Conservation (phyloP, 345 rosid species). For the Eucalyptus sp. region DNA sequence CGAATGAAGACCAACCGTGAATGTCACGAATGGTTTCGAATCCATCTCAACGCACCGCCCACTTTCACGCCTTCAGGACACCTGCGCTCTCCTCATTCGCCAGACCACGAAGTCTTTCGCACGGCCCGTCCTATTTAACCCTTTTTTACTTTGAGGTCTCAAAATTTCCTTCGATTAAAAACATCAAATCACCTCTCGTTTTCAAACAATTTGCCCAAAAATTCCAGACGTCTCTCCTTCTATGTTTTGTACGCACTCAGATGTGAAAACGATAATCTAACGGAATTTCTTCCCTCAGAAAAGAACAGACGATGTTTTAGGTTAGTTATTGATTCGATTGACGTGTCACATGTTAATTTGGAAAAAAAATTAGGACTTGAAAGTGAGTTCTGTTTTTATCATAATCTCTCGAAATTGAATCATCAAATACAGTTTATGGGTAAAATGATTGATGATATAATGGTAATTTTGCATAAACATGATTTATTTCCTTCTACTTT, state of each 20-base stretch:
- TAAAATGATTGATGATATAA: not conserved
- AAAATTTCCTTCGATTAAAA: no score
- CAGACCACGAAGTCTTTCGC: not conserved
- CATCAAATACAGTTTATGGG: not conserved
- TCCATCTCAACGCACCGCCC: rapidly evolving
- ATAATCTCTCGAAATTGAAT: not conserved
- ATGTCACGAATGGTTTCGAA: not conserved
- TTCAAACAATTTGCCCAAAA: not conserved
- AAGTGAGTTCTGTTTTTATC: not conserved
- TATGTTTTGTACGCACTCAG: not conserved
- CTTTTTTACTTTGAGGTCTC: not conserved
- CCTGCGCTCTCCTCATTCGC: not conserved
- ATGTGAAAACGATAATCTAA: not conserved
- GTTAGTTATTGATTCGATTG: not conserved
- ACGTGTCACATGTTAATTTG: not conserved
- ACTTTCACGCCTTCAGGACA: not conserved
- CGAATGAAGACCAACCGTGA: not conserved
- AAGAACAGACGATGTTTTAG: not conserved
- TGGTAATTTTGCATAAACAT: not conserved
- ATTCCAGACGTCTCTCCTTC: not conserved
- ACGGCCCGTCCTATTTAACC: not conserved
- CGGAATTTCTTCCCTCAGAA: not conserved
- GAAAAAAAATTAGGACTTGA: not conserved
- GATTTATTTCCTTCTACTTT: not conserved
- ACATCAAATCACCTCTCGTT: not conserved